Base-by-base conservation (phyloP, 305 asterid genomes). In the Rubia peregrina region DNA sequence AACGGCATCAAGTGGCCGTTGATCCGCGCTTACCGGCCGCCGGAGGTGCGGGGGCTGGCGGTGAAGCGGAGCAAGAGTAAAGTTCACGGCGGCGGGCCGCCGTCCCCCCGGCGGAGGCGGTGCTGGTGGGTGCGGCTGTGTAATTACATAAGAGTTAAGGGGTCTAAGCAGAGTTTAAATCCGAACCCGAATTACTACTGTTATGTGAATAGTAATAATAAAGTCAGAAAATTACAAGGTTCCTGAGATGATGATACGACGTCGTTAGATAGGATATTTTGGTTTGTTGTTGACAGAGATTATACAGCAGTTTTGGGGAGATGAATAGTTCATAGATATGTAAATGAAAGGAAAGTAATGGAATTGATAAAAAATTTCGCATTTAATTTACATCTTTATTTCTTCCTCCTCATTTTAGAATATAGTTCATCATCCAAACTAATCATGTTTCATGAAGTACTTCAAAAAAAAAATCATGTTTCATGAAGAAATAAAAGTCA, bases 1-100 rank as follows among this genome's bases (percentile, higher is more conserved):
- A 70, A 85, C 74, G 99, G 92, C 6, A 74, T 94, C 33, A 94
- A 91, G 80, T 94, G 98, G 98, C 95, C 98, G 82, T 77, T 94
- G 78, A 87, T 94, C 51, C 83, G 98, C 55, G 84, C 87, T 26
- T 88, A 78, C 85, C 83, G 89, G 79, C 86, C 95, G 44, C 99
- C 99, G 80, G 99, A 91, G 68, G 75, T 89, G 4, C 90, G 93
- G 48, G 98, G 98, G 49, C 43, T 91, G 76, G 74, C 76, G 12
- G 82, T 87, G 67, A 89, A 82, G 72, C 83, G 86, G 85, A 82
- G 83, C 4, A 91, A 85, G 86, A 86, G 88, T 75, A 84, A 65
- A 78, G 53, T 53, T 69, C 80, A 80, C 42, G 80, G 80, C 38
- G 79, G 84, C 73, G 88, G 84, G 40, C 71, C 64, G 40, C 68